A percentile compares a stretch with the other conserved stretches of the same genome.
Conservation (phyloP, 2,329 filamentous ascomycete genomes). For the Aspergillus calidoustus region DNA sequence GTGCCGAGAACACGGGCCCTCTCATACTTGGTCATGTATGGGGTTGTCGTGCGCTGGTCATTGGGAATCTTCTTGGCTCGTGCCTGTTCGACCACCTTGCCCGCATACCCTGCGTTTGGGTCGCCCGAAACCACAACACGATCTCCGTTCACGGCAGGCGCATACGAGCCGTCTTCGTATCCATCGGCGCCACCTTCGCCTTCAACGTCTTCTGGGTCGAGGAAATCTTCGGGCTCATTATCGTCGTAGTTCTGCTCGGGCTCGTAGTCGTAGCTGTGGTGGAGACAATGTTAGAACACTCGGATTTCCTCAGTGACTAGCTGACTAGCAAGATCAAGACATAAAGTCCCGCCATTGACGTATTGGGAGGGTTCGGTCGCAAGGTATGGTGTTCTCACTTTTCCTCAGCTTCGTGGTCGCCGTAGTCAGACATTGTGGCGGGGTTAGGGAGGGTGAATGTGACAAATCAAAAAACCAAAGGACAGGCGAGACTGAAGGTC, state of each 20-base stretch:
- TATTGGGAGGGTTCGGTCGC: not conserved
- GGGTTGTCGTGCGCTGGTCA: slow-evolving; percentile 86
- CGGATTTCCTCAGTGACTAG: slow-evolving; percentile 21
- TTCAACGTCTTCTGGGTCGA: slow-evolving; percentile 59
- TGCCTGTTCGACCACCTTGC: slow-evolving; percentile 61
- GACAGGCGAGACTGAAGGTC: slow-evolving; percentile 18
- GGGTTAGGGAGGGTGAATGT: slow-evolving; percentile 20
- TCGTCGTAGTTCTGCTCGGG: slow-evolving; percentile 71
- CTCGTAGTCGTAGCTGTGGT: slow-evolving; percentile 53
- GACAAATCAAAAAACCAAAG: slow-evolving; percentile 19
- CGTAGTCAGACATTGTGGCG: slow-evolving; percentile 72
- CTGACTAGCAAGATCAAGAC: slow-evolving; percentile 11
- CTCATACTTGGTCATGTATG: slow-evolving; percentile 99
- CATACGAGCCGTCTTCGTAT: slow-evolving; percentile 54
- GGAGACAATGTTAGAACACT: slow-evolving; percentile 31
- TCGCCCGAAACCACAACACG: slow-evolving; percentile 55
- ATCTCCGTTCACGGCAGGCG: slow-evolving; percentile 44
- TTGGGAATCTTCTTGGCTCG: slow-evolving; percentile 87
- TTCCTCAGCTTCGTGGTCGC: slow-evolving; percentile 66
- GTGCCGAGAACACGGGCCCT: slow-evolving; percentile 90
- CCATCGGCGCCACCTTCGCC: slow-evolving; percentile 59
- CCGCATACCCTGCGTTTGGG: slow-evolving; percentile 51
- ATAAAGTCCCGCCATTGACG: not conserved
- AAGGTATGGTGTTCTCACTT: slow-evolving; percentile 51
- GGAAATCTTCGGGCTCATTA: slow-evolving; percentile 63